Evolutionary conservation across 768 basidiomycete species (phyloP).

Genomic region (Tricholoma flavovirens): DNA sequence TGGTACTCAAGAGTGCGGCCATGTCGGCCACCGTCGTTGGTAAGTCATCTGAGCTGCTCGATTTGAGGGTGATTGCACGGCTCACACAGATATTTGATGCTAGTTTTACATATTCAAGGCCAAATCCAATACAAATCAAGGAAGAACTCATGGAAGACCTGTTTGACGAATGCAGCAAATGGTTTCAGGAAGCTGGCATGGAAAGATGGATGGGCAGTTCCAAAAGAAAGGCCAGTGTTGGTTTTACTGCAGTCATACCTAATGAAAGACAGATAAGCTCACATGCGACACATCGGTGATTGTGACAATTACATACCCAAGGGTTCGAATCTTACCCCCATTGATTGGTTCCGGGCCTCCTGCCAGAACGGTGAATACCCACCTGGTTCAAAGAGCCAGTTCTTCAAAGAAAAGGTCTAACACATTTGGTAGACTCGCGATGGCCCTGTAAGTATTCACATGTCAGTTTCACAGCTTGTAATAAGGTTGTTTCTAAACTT

Average conservation of each 20-base stretch:
- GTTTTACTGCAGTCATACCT: slow-evolving; percentile 3
- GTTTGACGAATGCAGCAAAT: not conserved
- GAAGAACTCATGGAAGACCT: not conserved
- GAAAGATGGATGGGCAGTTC: not conserved
- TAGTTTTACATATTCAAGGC: not conserved
- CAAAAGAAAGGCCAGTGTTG: not conserved
- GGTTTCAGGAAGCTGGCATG: not conserved
- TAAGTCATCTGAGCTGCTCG: not conserved
- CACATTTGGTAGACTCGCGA: not conserved
- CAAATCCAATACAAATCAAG: not conserved
- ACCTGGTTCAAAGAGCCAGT: not conserved
- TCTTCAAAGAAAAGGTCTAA: not conserved
- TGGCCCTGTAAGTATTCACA: not conserved
- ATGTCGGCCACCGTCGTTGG: not conserved
- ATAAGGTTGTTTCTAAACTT: not conserved
- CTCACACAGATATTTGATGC: not conserved
- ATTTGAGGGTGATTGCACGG: not conserved
- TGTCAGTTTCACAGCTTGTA: not conserved
- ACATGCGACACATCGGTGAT: no score
- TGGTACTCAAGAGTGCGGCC: not conserved
- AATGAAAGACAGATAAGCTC: not conserved
- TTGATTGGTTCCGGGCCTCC: not conserved
- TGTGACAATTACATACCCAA: not conserved
- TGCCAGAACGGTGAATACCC: slow-evolving; percentile 1
- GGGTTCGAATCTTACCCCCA: not conserved